Percentiles rank a stretch among this genome's conserved stretches.
phyloP scores from a whole-genome alignment of 805 yeast genomes.

The Zygoascus biomembranicola region DNA sequence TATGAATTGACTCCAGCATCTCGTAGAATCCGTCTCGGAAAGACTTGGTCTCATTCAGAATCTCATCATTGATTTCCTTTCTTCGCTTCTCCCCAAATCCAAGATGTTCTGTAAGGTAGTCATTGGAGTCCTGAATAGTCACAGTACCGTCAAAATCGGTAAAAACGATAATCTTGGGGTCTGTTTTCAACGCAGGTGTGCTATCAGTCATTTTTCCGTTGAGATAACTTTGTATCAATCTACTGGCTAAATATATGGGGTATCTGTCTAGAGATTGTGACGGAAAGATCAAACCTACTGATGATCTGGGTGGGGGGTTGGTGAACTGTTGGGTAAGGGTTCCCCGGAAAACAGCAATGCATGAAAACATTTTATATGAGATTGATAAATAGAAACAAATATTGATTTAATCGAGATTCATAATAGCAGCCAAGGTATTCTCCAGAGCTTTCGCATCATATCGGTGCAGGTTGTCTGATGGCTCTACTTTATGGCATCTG shows the following conservation, averaged over 20 bases:
- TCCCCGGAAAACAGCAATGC: neutral
- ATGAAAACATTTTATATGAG: neutral
- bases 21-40: slow-evolving; percentile 69
- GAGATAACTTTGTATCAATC: neutral
- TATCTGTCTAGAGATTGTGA: neutral
- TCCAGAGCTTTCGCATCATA: neutral
- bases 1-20: slow-evolving; percentile 73
- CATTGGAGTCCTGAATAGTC: slow-evolving; percentile 91
- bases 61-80: slow-evolving; percentile 56
- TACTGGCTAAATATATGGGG: neutral
- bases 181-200: slow-evolving; percentile 24
- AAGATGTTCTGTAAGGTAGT: slow-evolving; percentile 74
- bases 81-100: slow-evolving; percentile 78
- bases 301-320: too few species aligned
- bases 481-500: neutral
- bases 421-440: neutral
- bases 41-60: slow-evolving; percentile 56
- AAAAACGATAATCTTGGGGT: slow-evolving; percentile 70
- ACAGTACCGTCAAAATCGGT: slow-evolving; percentile 99
- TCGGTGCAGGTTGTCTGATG: neutral
- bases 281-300: neutral
- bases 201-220: neutral
- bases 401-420: neutral
- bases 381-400: neutral
- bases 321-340: neutral